Base-by-base conservation (phyloP, 1,284 basidiomycete genomes). In the Papiliotrema laurentii region DNA sequence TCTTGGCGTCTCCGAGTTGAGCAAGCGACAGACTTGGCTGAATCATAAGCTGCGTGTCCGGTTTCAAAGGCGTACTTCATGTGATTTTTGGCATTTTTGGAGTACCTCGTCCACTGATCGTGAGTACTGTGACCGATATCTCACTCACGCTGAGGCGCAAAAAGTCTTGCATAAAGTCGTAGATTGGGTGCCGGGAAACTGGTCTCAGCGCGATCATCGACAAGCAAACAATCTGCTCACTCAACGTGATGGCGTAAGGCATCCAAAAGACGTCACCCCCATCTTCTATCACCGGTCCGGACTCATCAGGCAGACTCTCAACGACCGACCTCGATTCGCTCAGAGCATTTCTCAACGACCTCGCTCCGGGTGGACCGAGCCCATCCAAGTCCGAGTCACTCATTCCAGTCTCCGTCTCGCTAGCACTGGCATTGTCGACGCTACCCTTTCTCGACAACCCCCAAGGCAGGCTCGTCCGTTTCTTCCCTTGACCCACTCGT, bases 161-260 rank as follows among this genome's bases (percentile, higher is more conserved):
- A 67, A 90, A 93, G 75, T 94, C 90, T 47, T 87, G 82, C 86
- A 93, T 89, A 47, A 91, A 79, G 66, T 93, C 89, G 74, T 92
- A 93, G 58, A 93, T 88, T 0, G 90, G 90, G 72, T 87, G 86
- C 25, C 88, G 83, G 35, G 90, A 93, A 21, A 93, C 88, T 89
- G 54, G 4, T 50, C 13, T 55, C 37, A 63, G 56, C 49, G 38
- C 22, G 10, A n/a, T 13, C 45, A 22, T 19, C 24, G 18, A 2
- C 54, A 22, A 19, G 51, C 45, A 27, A 22, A 49, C 5, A 16
- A 18, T 4, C 14, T 33, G 50, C 60, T 44, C 24, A 67, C 65
- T 66, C 40, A 69, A 51, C 16, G 89, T 91, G 36, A 93, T 76
- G 3, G 88, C 87, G 66, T 92, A 92, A 5, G 90, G 90, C 46